phyloP scores from a whole-genome alignment of 1,139 yeast genomes.

The Blastobotrys persicus region DNA sequence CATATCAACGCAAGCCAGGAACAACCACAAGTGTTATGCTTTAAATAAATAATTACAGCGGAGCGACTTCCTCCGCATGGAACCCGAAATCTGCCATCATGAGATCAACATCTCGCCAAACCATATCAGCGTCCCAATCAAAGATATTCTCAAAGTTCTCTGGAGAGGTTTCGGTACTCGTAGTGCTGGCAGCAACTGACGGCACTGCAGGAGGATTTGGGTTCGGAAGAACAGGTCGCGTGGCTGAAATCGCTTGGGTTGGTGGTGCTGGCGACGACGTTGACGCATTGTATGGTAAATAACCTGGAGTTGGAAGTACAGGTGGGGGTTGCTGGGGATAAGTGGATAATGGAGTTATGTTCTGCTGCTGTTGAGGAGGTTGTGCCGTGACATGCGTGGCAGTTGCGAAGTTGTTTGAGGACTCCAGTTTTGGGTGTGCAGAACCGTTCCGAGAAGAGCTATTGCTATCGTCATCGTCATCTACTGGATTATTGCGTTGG shows the following conservation, averaged over 20 bases:
- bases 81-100: slow-evolving; percentile 96
- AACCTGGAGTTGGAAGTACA: neutral
- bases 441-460: neutral
- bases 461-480: slow-evolving; percentile 5
- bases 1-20: too few species aligned
- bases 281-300: slow-evolving; percentile 8
- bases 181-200: slow-evolving; percentile 3
- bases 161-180: slow-evolving; percentile 6
- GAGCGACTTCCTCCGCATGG: slow-evolving; percentile 47
- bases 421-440: neutral
- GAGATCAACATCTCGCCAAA: slow-evolving; percentile 88
- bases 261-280: slow-evolving; percentile 11
- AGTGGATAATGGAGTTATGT: neutral
- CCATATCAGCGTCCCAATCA: slow-evolving; percentile 61
- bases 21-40: too few species aligned
- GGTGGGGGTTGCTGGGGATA: slow-evolving; percentile 3
- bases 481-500: slow-evolving; percentile 25
- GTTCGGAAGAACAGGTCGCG: neutral
- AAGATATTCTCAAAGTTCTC: slow-evolving; percentile 17
- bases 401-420: neutral
- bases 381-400: neutral
- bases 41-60: slow-evolving; percentile 11
- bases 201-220: slow-evolving; percentile 7
- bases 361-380: slow-evolving; percentile 1
- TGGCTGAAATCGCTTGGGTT: slow-evolving; percentile 3